phyloP scores from a whole-genome alignment of 768 basidiomycete species.

The Hemileccinum impolitum region DNA sequence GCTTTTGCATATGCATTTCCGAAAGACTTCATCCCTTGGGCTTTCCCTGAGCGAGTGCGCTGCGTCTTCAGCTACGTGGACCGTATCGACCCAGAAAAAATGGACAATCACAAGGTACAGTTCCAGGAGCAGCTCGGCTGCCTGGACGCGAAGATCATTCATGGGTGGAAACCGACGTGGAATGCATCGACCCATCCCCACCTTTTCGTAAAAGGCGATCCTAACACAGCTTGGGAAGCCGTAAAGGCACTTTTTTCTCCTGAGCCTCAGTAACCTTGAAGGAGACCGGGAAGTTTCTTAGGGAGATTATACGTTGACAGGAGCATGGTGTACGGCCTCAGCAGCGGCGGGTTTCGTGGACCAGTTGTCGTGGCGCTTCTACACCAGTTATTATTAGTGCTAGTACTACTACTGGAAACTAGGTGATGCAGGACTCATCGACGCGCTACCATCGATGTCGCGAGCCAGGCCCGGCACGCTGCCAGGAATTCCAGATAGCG shows the following conservation, averaged over 20 bases:
- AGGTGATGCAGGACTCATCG: too few species aligned
- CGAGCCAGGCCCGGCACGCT: too few species aligned
- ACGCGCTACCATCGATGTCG: too few species aligned
- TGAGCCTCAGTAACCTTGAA: too few species aligned
- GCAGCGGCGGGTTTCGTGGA: too few species aligned
- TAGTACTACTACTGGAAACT: too few species aligned
- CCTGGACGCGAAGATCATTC: background rate
- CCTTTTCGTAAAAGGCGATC: background rate
- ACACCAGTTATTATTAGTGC: too few species aligned
- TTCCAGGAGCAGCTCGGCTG: background rate
- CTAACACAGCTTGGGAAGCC: constrained; percentile 10
- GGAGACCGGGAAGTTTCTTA: too few species aligned
- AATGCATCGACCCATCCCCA: background rate
- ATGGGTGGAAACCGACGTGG: background rate
- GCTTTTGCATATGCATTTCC: constrained; percentile 8
- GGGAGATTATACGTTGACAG: too few species aligned
- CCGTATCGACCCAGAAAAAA: rapidly evolving
- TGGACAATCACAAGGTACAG: rapidly evolving
- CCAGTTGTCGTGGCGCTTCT: too few species aligned
- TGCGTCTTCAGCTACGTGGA: constrained; percentile 9
- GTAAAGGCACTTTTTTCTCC: constrained; percentile 8
- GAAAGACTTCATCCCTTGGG: background rate
- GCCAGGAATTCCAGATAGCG: too few species aligned
- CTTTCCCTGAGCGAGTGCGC: constrained; percentile 1
- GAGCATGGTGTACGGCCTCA: too few species aligned